Base-by-base conservation (phyloP, 306 rosid genomes). In the Dicorynia guianensis region DNA sequence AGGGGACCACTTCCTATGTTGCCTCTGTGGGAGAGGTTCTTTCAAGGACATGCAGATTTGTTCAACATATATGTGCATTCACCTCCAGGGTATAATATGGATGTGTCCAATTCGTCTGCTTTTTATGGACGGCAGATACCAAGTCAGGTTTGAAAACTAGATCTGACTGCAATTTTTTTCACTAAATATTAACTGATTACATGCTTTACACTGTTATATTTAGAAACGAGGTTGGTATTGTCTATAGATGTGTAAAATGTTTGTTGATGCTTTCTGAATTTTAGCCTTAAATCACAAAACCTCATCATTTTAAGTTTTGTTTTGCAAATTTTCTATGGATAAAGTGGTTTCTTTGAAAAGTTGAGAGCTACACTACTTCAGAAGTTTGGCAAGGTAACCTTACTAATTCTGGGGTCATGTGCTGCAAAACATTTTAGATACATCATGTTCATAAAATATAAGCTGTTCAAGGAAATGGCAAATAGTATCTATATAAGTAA, bases 1-100 rank as follows among this genome's bases (percentile, higher is more conserved):
- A 86, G 97, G 63, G 98, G 98, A 1, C 96, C 97, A 0, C 81
- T 92, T 80, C 97, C 97, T 5, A 7, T 95, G 78, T 11, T 89
- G 79, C 97, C 97, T 5, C 86, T 95, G 46, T 92, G 98, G 98
- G 97, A 95, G 87, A 87, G 87, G 71, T 92, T 95, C 89, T 95
- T 95, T 78, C 48, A 54, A 13, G 97, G 97, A 4, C 92, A 86
- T 30, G 58, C 58, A 15, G 52, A 79, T 40, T 79, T 84, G 78
- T 95, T 85, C 88, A 83, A 88, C 39, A 82, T 95, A 7, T 95
- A 95, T 53, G 79, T 95, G 40, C 98, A 95, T 55, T 82, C 87
- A 2, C 85, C 82, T 77, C 98, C 97, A 0, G 80, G 87, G 5
- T 90, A 66, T 46, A 34, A 40, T 56, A 87, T 90, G 79, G 70